Base-by-base conservation (phyloP, 2,329 filamentous ascomycete genomes). In the Penicillium sp. region DNA sequence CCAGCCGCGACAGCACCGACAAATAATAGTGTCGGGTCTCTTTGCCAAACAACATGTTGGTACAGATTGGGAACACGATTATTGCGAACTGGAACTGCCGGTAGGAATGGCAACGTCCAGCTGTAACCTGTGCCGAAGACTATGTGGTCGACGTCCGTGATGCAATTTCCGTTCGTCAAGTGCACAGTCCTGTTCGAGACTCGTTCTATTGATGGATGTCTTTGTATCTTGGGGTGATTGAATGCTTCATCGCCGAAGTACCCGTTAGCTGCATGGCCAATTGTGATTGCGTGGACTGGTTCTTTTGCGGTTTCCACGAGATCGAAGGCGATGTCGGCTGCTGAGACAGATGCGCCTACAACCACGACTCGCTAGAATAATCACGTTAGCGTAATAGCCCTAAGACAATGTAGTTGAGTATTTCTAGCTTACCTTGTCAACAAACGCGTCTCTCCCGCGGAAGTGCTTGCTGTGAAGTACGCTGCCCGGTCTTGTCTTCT, bases 381-480 rank as follows among this genome's bases (percentile, higher is more conserved):
- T 5, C 19, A 33, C 9, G 10, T 46, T 16, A 35, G 14, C 10
- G 35, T 8, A 17, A 12, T 25, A 14, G 5, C 5, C 30, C 10
- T n/a, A 14, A n/a, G 6, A 12, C 1, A 33, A 46, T n/a, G 1
- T 11, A 4, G 8, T 16, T 12, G 0, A 17, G 1, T 0, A 31
- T 16, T 16, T 10, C 8, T 25, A n/a, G 14, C 19, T 46, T 46
- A 17, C 44, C 30, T 46, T 46, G 19, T 5, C 44, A 11, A 5
- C 19, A 35, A 46, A 46, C 1, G 7, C 22, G 0, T 46, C 30
- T 46, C 44, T 46, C 17, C 44, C 44, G 1, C 44, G 44, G 44
- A 46, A 46, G 14, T 46, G 44, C n/a, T 46, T 46, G 44, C 44
- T 46, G 31, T 46, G 44, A 46, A 46, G 16, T 33, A 36, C 44